Conservation (phyloP, 73 alveolate species). For the Breviolum minutum region DNA sequence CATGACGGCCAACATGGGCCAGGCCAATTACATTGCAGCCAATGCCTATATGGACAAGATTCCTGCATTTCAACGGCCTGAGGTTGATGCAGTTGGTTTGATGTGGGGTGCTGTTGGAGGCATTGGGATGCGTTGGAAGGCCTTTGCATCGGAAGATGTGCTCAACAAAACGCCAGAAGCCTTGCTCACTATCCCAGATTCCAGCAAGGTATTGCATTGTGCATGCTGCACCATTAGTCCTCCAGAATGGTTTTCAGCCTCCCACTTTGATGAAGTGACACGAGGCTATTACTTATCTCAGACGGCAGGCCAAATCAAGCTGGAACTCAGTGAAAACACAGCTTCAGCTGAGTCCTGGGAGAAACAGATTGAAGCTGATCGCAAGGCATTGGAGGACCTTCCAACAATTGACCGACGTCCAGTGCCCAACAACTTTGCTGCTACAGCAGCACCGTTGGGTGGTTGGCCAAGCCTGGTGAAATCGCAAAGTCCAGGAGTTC, state of each 20-base stretch:
- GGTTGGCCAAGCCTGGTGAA: conserved; percentile 90
- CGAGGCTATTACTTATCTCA: conserved; percentile 40
- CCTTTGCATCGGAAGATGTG: conserved; percentile 74
- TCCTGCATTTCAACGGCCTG: conserved; percentile 47
- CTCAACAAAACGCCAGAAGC: conserved; percentile 73
- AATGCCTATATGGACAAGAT: conserved; percentile 65
- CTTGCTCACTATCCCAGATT: conserved; percentile 63
- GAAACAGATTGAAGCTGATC: conserved; percentile 37
- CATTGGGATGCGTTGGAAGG: conserved; percentile 90
- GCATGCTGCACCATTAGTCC: conserved; percentile 73
- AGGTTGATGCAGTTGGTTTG: conserved; percentile 70
- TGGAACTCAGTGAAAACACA: conserved; percentile 8
- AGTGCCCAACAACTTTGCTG: conserved; percentile 65
- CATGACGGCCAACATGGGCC: conserved; percentile 93
- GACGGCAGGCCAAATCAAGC: conserved; percentile 66
- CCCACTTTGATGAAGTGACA: conserved; percentile 65
- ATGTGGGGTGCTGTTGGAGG: conserved; percentile 95
- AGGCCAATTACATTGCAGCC: conserved; percentile 83
- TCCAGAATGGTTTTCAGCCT: conserved; percentile 83
- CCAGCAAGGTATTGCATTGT: conserved; percentile 58
- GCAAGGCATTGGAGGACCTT: conserved; percentile 59
- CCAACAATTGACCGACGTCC: conserved; percentile 79
- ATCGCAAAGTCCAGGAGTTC: conserved; percentile 23
- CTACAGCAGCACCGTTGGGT: conserved; percentile 53
- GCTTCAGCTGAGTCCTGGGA: conserved; percentile 35